Base-by-base conservation (phyloP, 805 yeast genomes). In the Candida odintsovae region DNA sequence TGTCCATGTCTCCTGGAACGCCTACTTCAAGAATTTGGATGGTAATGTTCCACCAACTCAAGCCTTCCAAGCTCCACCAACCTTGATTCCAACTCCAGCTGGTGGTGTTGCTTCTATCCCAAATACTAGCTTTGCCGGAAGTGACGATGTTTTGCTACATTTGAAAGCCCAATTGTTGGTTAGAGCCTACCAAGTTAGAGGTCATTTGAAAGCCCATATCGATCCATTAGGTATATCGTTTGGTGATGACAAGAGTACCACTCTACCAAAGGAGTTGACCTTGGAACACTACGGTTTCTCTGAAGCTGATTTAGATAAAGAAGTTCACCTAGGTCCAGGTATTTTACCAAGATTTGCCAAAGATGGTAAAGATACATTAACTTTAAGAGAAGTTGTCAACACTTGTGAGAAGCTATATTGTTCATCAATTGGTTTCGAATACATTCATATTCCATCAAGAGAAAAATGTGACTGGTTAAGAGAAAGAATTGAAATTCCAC, bases 111-210 rank as follows among this genome's bases (percentile, higher is more conserved):
- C 84, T 39, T 78, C 82, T 40, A 71, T 80, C 41, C 86, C 83
- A 38, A 48, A 45, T 22, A 46, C 46, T 56, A 60, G 69, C 15
- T 67, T 73, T 18, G 65, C 82, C 28, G 62, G 65, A 37, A 78
- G 77, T 23, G 36, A 33, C 20, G 75, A 77, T 54, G 88, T 90
- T 40, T 76, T 86, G 53, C 77, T 87, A 52, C 98, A 94, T 67
- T 79, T 94, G 75, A 94, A 94, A 69, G 95, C 90, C 16, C 99
- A 94, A 76, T 79, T 94, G 58, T 77, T 94, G 59, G 97, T 95
- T 53, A 86, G 99, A 69, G 99, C 99, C 26, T 94, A 90, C 72
- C 99, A 94, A 74, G 99, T 94, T 44, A 83, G 98, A 70, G 99
- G 99, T 56, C 99, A 94, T 69, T 86, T 83, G 68, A 88, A 87